phyloP scores from a whole-genome alignment of 805 yeast species.

The Blastobotrys parvus region DNA sequence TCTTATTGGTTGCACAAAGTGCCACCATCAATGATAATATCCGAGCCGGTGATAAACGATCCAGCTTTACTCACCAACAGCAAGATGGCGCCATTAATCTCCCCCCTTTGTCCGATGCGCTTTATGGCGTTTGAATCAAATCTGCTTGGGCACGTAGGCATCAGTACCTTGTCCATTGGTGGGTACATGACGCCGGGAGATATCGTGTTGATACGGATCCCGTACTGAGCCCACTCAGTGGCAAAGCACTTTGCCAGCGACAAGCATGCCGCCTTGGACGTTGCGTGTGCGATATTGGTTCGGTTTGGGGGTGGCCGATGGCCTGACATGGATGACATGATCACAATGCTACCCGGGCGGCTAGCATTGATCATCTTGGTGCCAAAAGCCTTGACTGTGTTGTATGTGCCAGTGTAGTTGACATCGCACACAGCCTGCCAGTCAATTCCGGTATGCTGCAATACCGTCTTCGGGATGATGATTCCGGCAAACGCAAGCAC shows the following conservation, averaged over 20 bases:
- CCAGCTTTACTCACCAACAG: slow-evolving; percentile 5
- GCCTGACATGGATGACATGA: slow-evolving; percentile 5
- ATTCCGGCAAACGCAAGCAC: slow-evolving; percentile 6
- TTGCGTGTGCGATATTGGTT: slow-evolving; percentile 1
- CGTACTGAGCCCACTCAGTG: slow-evolving; percentile 5
- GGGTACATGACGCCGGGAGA: slow-evolving; percentile 5
- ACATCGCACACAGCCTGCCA: slow-evolving; percentile 2
- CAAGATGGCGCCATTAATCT: slow-evolving; percentile 1
- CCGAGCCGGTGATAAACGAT: slow-evolving; percentile 4
- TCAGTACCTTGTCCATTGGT: not conserved
- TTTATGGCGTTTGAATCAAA: slow-evolving; percentile 2
- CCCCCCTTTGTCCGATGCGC: slow-evolving; percentile 4
- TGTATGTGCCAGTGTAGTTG: slow-evolving; percentile 4
- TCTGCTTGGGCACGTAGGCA: not conserved
- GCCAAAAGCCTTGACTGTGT: slow-evolving; percentile 5
- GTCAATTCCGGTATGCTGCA: slow-evolving; percentile 1
- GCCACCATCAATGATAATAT: slow-evolving; percentile 4
- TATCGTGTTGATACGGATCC: slow-evolving; percentile 5
- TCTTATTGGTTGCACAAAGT: too few species aligned
- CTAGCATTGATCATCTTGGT: slow-evolving; percentile 2
- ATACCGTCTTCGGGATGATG: slow-evolving; percentile 1
- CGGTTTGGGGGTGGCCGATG: slow-evolving; percentile 1
- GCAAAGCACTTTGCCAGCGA: slow-evolving; percentile 5
- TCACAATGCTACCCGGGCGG: slow-evolving; percentile 5
- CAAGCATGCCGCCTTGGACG: slow-evolving; percentile 3